Conservation (phyloP, 2,329 filamentous ascomycete genomes). For the Xylariaceae sp. region DNA sequence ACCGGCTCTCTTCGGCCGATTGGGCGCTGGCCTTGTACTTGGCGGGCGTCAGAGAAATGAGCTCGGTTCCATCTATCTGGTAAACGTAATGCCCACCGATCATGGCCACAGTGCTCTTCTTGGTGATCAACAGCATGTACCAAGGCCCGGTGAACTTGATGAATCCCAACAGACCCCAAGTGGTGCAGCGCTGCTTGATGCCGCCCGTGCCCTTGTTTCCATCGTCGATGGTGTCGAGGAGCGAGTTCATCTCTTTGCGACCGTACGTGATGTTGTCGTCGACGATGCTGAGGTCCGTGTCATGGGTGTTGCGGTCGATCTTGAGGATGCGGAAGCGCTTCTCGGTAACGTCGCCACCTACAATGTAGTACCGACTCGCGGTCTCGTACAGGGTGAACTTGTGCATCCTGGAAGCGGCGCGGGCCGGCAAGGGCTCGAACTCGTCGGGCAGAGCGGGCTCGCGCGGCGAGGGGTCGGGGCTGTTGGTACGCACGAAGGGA, state of each 20-base stretch:
- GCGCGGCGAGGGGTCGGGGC: slow-evolving; percentile 38
- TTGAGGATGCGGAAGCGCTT: slow-evolving; percentile 87
- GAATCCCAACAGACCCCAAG: slow-evolving; percentile 92
- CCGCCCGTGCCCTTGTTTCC: slow-evolving; percentile 90
- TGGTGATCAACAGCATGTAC: slow-evolving; percentile 96
- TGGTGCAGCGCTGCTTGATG: slow-evolving; percentile 81
- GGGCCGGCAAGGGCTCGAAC: slow-evolving; percentile 23
- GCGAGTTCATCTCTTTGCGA: slow-evolving; percentile 84
- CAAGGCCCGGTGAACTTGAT: slow-evolving; percentile 93
- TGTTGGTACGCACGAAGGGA: slow-evolving; percentile 53
- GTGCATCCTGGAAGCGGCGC: slow-evolving; percentile 68
- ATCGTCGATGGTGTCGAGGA: slow-evolving; percentile 92
- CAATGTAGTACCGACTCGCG: slow-evolving; percentile 86
- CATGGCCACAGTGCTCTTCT: slow-evolving; percentile 93
- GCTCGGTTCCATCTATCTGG: slow-evolving; percentile 88
- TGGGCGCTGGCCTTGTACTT: slow-evolving; percentile 71
- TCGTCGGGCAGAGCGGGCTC: slow-evolving; percentile 22
- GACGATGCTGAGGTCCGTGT: slow-evolving; percentile 73
- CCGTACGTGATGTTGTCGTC: slow-evolving; percentile 96
- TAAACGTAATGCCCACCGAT: slow-evolving; percentile 95
- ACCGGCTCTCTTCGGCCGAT: slow-evolving; percentile 85
- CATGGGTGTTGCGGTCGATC: slow-evolving; percentile 83
- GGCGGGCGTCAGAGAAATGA: slow-evolving; percentile 78
- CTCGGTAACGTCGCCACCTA: slow-evolving; percentile 87
- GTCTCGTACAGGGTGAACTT: slow-evolving; percentile 98